phyloP scores from a whole-genome alignment of 805 yeast genomes.

The Yamadazyma sp. region DNA sequence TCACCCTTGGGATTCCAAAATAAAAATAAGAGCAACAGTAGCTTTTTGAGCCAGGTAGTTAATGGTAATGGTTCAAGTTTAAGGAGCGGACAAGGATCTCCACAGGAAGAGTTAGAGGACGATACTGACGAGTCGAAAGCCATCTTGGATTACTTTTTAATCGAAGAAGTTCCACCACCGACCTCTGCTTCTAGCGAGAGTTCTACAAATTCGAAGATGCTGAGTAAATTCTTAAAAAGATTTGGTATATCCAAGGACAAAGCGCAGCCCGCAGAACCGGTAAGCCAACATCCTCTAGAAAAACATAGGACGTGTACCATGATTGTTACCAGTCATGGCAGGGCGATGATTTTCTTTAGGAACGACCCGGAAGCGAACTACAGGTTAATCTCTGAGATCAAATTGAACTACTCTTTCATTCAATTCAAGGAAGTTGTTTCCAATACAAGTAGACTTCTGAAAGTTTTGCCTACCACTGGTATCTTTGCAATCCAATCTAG shows the following conservation, averaged over 20 bases:
- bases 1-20: constrained; percentile 50
- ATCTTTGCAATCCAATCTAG: constrained; percentile 58
- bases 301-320: constrained; percentile 50
- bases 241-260: constrained; percentile 18
- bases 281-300: constrained; percentile 28
- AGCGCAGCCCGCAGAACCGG: constrained; percentile 7
- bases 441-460: constrained; percentile 27
- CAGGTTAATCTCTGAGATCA: constrained; percentile 54
- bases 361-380: constrained; percentile 41
- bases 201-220: constrained; percentile 5
- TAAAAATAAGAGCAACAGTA: constrained; percentile 21
- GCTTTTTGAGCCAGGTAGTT: constrained; percentile 40
- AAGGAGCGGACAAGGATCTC: constrained; percentile 11
- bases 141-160: constrained; percentile 53
- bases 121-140: constrained; percentile 59
- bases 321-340: constrained; percentile 61
- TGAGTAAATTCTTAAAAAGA: constrained; percentile 19
- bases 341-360: constrained; percentile 55
- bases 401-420: constrained; percentile 50
- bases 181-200: constrained; percentile 5
- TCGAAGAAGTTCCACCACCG: constrained; percentile 20
- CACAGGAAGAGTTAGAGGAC: constrained; percentile 8
- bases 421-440: constrained; percentile 57
- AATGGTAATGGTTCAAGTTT: constrained; percentile 31
- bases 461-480: constrained; percentile 40